phyloP scores from a whole-genome alignment of 192 early-diverging fungal genomes.

The Bifiguratus adelaidae region DNA sequence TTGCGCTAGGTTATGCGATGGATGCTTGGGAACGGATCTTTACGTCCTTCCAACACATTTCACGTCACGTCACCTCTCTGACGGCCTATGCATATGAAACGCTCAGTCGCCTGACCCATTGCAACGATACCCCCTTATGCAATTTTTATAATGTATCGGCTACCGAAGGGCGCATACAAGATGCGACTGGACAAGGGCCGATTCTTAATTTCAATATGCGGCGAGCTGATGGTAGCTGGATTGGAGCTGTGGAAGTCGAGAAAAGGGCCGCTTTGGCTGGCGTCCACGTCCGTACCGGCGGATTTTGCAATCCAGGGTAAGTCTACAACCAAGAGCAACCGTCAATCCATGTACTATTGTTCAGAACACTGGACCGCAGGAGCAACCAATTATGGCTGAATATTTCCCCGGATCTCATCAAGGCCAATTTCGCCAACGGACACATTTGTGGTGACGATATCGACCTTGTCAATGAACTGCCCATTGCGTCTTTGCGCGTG shows the following conservation, averaged over 20 bases:
- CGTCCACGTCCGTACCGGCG: neutral
- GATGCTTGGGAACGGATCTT: conserved; percentile 20
- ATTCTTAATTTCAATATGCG: neutral
- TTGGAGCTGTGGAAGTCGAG: neutral
- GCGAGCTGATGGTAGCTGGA: neutral
- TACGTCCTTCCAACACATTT: neutral
- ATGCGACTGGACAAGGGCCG: neutral
- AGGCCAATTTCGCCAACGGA: conserved; percentile 36
- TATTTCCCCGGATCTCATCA: conserved; percentile 41
- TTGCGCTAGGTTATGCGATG: conserved; percentile 61
- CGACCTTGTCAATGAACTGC: conserved; percentile 60
- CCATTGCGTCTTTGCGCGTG: conserved; percentile 60
- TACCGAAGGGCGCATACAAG: neutral
- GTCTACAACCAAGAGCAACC: neutral
- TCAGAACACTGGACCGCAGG: too few species aligned
- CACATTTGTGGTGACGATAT: conserved; percentile 64
- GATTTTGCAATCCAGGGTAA: neutral
- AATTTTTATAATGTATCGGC: neutral
- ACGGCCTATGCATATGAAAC: neutral
- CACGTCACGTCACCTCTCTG: neutral
- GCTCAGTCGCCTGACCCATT: neutral
- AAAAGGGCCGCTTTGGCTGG: neutral
- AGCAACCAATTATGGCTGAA: conserved; percentile 38
- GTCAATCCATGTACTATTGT: neutral
- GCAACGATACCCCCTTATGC: neutral